phyloP scores from a whole-genome alignment of 2,329 filamentous ascomycete species.

The Macrophomina pseudophaseolina region DNA sequence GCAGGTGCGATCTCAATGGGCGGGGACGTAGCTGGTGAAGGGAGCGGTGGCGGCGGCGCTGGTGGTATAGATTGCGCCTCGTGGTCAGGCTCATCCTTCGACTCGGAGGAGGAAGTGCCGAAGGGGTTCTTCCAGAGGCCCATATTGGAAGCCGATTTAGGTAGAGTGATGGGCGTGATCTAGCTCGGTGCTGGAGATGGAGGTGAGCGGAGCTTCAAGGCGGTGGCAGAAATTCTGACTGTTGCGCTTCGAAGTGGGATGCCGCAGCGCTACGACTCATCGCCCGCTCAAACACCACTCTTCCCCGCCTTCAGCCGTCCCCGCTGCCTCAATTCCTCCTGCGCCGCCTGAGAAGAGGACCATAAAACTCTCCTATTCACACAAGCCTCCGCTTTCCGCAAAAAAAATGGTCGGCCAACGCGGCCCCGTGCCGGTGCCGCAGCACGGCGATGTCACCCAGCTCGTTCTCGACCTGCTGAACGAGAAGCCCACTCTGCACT shows the following conservation, averaged over 20 bases:
- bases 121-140: constrained; percentile 13
- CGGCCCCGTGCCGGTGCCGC: constrained; percentile 54
- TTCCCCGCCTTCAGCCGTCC: neutral
- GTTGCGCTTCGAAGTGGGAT: constrained; percentile 14
- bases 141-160: neutral
- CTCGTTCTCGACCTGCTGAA: constrained; percentile 76
- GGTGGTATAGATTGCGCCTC: neutral
- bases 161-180: neutral
- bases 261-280: constrained; percentile 26
- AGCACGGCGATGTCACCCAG: constrained; percentile 66
- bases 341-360: neutral
- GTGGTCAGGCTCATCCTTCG: neutral
- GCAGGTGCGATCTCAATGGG: neutral
- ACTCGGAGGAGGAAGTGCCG: neutral
- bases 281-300: constrained; percentile 6
- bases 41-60: neutral
- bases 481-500: constrained; percentile 56
- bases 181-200: neutral
- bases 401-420: constrained; percentile 52
- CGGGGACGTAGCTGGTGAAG: neutral
- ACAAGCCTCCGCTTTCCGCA: neutral
- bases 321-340: constrained; percentile 13
- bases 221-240: constrained; percentile 25
- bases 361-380: neutral
- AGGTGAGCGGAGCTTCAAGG: constrained; percentile 9